Percentiles rank a stretch among this genome's conserved stretches.
phyloP scores from a whole-genome alignment of 306 rosid genomes.

The Abrus pulchellus region DNA sequence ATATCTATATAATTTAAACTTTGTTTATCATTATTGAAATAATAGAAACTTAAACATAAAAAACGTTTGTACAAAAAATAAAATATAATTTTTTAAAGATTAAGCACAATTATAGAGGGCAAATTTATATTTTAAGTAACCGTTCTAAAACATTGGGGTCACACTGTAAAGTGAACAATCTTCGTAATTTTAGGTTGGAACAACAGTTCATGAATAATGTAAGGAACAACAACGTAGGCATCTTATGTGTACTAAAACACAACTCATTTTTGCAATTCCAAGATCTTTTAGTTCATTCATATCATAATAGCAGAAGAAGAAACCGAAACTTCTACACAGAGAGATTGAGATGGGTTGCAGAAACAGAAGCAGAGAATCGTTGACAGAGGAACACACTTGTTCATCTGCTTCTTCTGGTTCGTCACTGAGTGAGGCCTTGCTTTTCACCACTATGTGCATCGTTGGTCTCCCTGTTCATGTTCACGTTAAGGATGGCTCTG shows the following conservation, averaged over 20 bases:
- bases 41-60: too few species aligned
- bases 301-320: neutral
- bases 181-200: neutral
- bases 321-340: conserved; percentile 37
- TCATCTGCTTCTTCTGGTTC: conserved; percentile 31
- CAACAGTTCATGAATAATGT: neutral
- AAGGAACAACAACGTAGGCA: neutral
- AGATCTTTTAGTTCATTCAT: conserved; percentile 40
- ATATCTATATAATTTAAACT: too few species aligned
- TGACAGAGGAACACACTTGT: conserved; percentile 49
- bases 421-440: conserved; percentile 68
- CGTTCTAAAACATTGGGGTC: too few species aligned
- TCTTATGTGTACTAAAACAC: neutral
- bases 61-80: too few species aligned
- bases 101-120: too few species aligned
- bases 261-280: neutral
- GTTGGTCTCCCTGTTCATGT: conserved; percentile 85
- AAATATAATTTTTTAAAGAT: too few species aligned
- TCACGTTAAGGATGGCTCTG: conserved; percentile 82
- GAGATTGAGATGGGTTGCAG: conserved; percentile 68
- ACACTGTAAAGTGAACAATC: neutral
- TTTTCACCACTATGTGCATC: conserved; percentile 77
- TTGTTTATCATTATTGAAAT: too few species aligned
- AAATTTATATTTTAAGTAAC: too few species aligned
- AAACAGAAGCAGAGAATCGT: conserved; percentile 57